Evolutionary conservation across 768 basidiomycete species (phyloP), one percentile per base, ranked within the genome.

Genomic region (Mycena galericulata): DNA sequence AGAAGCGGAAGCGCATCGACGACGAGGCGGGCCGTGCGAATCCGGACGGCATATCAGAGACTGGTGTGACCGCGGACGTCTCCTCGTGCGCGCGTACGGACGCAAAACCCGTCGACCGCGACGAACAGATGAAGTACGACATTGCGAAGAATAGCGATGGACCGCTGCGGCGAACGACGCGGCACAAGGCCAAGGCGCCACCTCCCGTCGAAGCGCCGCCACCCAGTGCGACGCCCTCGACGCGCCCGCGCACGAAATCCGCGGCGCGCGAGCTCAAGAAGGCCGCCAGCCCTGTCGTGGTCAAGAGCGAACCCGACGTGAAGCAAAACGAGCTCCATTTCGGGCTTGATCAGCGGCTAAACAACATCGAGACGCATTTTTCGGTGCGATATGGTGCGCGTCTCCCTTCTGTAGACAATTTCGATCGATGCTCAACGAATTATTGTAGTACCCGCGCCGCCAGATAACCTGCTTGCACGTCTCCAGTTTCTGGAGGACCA

Each of bases 91-190:
- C 93, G 15, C 88, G 93, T 11, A 86, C 88, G 4, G 91, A 94
- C 65, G 90, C 92, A 38, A 92, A 89, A 74, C 80, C 85, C 0
- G 79, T 93, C 34, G 88, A 95, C 76, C 82, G 94, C 41, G 91
- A 93, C 62, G 80, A 88, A 1, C 94, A 95, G 74, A 93, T 95
- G 84, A 92, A 92, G 76, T 95, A 94, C 70, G 94, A 95, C 75
- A 92, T 95, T 68, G 91, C 90, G n/a, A 93, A 89, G 78, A 94
- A 95, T 68, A 90, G 89, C 60, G 92, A 92, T 40, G 93, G 93
- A 0, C 92, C 93, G 1, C 80, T 95, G 46, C 84, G 87, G 32
- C 84, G 88, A 72, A 93, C 90, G n/a, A 69, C 62, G 45, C 68
- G 68, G 14, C 49, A 59, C 20, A 58, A 64, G 17, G 49, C 43